phyloP scores from a whole-genome alignment of 257 asterid genomes.

The Plantago elongata region DNA sequence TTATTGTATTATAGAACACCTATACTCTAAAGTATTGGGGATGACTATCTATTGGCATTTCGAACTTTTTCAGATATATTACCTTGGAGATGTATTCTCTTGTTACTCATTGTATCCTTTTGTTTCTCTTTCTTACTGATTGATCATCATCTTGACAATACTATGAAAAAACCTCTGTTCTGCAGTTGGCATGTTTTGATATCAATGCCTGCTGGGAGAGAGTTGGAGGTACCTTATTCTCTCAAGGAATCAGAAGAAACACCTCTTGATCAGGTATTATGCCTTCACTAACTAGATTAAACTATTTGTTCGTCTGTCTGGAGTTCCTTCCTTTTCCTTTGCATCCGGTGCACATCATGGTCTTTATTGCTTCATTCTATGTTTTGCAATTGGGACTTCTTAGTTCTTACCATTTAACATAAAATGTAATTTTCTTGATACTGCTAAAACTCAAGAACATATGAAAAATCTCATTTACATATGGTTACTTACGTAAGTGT shows the following conservation, averaged over 20 bases:
- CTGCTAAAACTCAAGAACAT: too few species aligned
- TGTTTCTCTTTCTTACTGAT: conserved; percentile 8
- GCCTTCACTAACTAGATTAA: conserved; percentile 1
- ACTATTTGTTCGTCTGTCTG: neutral
- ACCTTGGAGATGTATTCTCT: neutral
- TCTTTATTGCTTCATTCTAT: conserved; percentile 11
- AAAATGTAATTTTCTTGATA: too few species aligned
- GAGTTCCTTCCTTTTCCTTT: neutral
- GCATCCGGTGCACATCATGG: neutral
- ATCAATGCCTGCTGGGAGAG: conserved; percentile 83
- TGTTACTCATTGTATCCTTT: conserved; percentile 3
- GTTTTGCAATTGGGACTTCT: neutral
- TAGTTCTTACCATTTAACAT: too few species aligned
- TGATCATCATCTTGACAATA: conserved; percentile 17
- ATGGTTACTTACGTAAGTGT: too few species aligned
- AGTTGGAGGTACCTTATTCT: conserved; percentile 68
- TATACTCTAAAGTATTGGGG: neutral
- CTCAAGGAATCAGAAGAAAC: conserved; percentile 58
- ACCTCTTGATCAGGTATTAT: conserved; percentile 69
- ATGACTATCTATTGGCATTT: conserved; percentile 4
- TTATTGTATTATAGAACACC: too few species aligned
- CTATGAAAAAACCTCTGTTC: conserved; percentile 23
- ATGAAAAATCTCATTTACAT: too few species aligned
- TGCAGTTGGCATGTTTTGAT: conserved; percentile 85
- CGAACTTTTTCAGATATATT: conserved; percentile 4